Base-by-base conservation (phyloP, 225 moss, liverwort and hornwort genomes). In the Straminergon stramineum region DNA sequence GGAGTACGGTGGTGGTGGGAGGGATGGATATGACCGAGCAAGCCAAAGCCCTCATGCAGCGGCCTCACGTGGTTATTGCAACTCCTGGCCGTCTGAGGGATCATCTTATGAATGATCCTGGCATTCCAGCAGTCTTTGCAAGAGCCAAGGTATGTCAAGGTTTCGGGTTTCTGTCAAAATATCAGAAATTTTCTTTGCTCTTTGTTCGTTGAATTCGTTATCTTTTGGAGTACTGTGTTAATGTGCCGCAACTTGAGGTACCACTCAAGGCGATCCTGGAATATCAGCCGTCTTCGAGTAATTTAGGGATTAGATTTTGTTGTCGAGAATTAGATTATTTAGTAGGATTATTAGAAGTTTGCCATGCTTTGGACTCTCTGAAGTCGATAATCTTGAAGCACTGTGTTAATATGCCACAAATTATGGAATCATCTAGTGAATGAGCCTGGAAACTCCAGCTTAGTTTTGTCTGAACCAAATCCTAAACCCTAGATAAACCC, bases 21-120 rank as follows among this genome's bases (percentile, higher is more conserved):
- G 99, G 99, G 51, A 99, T 99, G 97, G 96, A 97, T 89, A 97
- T 97, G 96, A 97, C 97, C 24, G 90, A 92, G 70, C 99, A 99
- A 87, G 95, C 97, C 6, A 97, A 97, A 84, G 94, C 94, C 55
- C 94, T 99, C 51, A 97, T 97, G 99, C 95, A 91, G 95, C 94
- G 97, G 65, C 99, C 99, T 78, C 99, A 99, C 86, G 94, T 97
- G 34, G 99, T 99, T 48, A 93, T 99, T 90, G 97, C 99, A 12
- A 99, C 99, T 55, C 99, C 97, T 30, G 97, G 97, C 60, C 94
- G 99, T 24, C 89, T 99, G 75, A 94, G 95, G 87, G 97, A 97
- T 79, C 97, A 97, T 73, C 94, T 99, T 21, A 92, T 92, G 56
- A 97, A 96, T 20, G 97, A 97, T 91, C 93, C 92, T 55, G 97